Base-by-base conservation (phyloP, 129 eudicot species). In the Flaveria ramosissima region DNA sequence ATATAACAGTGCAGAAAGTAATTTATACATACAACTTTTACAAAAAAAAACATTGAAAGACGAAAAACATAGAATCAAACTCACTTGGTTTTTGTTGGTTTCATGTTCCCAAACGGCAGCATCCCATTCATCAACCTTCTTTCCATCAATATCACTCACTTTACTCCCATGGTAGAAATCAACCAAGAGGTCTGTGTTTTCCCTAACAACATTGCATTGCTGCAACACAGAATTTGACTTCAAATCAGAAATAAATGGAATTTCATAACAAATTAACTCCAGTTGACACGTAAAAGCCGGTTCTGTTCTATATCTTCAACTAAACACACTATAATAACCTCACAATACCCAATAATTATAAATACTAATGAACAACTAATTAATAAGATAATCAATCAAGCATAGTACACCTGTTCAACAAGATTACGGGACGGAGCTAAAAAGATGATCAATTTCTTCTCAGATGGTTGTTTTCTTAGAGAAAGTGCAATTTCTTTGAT, bases 341-440 rank as follows among this genome's bases (percentile, higher is more conserved):
- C 41, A 36, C 41, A 36, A 36, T 36, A 36, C 6, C 41, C 41
- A 36, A 36, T 32, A 32, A 32, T 32, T 32, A 27, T 2, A 59
- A 1, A 1, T 15, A 55, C 27, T 6, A 53, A 52, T 32, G 6
- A 52, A 36, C 76, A 15, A 39, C 9, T 70, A 41, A 21, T 5
- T 30, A 26, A 27, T 9, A 30, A 55, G 21, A 50, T 21, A 0
- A 36, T 36, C 41, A 36, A 36, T 36, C 7, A 72, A 59, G 10
- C 43, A 53, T 32, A 55, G 24, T 23, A 36, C 79, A 75, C 93
- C 91, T 90, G 90, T 30, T 80, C 86, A 24, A 90, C 93, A 82
- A 90, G 89, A 51, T 73, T 81, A 32, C 86, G 93, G 47, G 96
- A 88, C 23, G 98, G 98, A 32, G 92, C 96, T 82, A 92, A 85